Conservation (phyloP, 495 filamentous ascomycete genomes). For the Penicillium herquei region DNA sequence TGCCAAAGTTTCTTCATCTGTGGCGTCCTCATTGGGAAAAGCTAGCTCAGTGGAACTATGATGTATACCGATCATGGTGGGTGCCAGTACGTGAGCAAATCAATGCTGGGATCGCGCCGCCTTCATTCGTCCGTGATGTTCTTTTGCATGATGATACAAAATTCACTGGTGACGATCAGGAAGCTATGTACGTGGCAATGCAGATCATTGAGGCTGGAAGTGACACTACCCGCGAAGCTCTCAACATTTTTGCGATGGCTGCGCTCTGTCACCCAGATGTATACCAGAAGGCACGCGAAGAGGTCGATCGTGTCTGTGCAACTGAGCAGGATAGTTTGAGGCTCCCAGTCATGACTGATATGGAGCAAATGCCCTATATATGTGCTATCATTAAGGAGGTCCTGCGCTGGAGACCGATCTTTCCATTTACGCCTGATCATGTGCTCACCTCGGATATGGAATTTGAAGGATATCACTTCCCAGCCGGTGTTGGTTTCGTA, state of each 20-base stretch:
- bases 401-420: constrained; percentile 35
- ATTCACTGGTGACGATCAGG: constrained; percentile 38
- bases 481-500: constrained; percentile 42
- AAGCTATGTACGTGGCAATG: constrained; percentile 46
- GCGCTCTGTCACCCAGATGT: constrained; percentile 28
- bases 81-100: constrained; percentile 23
- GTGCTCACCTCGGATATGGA: constrained; percentile 45
- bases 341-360: constrained; percentile 31
- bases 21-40: constrained; percentile 39
- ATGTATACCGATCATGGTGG: constrained; percentile 39
- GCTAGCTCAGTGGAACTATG: constrained; percentile 25
- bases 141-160: constrained; percentile 34
- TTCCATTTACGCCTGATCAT: constrained; percentile 29
- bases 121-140: constrained; percentile 31
- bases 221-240: constrained; percentile 40
- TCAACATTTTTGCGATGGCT: constrained; percentile 41
- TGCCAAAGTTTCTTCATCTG: constrained; percentile 37
- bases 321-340: constrained; percentile 14
- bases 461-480: constrained; percentile 51
- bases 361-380: constrained; percentile 29
- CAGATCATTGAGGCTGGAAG: constrained; percentile 43
- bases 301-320: constrained; percentile 41
- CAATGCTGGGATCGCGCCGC: constrained; percentile 21
- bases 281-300: constrained; percentile 26
- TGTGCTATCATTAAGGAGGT: constrained; percentile 33